Conservation (phyloP, 768 basidiomycete species). For the Boletus coccyginus region DNA sequence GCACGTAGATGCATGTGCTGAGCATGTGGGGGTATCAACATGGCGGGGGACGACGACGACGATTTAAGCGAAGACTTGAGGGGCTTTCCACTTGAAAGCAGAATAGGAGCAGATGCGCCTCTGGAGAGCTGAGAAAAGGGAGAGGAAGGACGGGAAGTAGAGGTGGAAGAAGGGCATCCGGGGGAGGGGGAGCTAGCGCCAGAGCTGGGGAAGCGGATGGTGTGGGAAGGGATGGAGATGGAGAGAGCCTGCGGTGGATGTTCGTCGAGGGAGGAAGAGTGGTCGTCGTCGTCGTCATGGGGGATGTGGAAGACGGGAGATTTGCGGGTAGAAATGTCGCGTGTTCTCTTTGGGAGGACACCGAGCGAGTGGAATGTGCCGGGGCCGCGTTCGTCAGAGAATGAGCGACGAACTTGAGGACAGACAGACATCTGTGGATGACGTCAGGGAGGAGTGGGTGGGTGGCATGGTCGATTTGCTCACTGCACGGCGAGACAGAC, state of each 20-base stretch:
- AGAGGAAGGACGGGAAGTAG: not conserved
- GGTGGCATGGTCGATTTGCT: not conserved
- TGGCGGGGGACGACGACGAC: constrained; percentile 19
- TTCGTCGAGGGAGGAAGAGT: constrained; percentile 16
- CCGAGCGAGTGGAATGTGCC: constrained; percentile 52
- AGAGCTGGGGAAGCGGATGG: constrained; percentile 45
- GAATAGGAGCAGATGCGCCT: constrained; percentile 41
- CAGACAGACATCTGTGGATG: constrained; percentile 16
- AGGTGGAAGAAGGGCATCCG: not conserved
- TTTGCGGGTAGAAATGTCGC: constrained; percentile 10
- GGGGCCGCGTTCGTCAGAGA: constrained; percentile 40
- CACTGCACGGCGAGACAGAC: not conserved
- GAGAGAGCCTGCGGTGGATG: constrained; percentile 1
- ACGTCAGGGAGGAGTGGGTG: constrained; percentile 3
- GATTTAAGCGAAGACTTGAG: constrained; percentile 84
- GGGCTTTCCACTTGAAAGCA: constrained; percentile 76
- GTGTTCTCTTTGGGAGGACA: constrained; percentile 41
- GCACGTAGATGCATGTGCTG: constrained; percentile 29
- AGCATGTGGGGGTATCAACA: constrained; percentile 2
- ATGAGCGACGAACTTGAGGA: constrained; percentile 19
- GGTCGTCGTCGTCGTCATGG: constrained; percentile 26
- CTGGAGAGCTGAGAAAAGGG: constrained; percentile 23
- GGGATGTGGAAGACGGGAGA: constrained; percentile 18
- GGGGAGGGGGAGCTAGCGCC: constrained; percentile 22
- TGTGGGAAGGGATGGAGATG: constrained; percentile 11